Conservation (phyloP, 2,329 filamentous ascomycete genomes). For the Aspergillus amoenus region DNA sequence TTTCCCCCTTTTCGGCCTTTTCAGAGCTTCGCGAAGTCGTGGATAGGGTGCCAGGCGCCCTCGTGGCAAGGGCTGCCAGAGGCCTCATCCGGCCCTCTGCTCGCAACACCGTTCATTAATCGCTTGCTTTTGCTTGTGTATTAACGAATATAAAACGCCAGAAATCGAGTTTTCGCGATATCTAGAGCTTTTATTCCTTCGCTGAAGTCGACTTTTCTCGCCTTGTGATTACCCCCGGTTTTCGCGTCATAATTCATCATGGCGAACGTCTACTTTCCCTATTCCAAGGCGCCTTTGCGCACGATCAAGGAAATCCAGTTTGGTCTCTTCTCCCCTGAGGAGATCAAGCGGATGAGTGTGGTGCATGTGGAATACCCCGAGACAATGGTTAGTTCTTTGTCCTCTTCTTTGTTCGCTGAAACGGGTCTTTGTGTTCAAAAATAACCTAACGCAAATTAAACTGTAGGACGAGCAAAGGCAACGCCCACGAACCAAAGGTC, state of each 20-base stretch:
- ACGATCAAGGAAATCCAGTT: constrained; percentile 99
- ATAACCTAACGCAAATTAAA: constrained; percentile 18
- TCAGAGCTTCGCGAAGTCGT: constrained; percentile 37
- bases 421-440: constrained; percentile 1
- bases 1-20: constrained; percentile 27
- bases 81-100: constrained; percentile 44
- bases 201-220: not conserved
- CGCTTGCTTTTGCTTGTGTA: constrained; percentile 19
- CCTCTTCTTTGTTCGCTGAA: constrained; percentile 8
- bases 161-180: constrained; percentile 11
- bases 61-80: constrained; percentile 50
- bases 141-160: constrained; percentile 6
- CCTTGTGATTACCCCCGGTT: constrained; percentile 14
- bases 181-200: constrained; percentile 16
- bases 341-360: constrained; percentile 99
- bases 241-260: constrained; percentile 58
- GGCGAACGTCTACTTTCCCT: constrained; percentile 87
- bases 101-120: constrained; percentile 34
- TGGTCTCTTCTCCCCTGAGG: constrained; percentile 92
- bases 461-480: constrained; percentile 78
- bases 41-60: constrained; percentile 44
- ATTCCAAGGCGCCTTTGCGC: constrained; percentile 93
- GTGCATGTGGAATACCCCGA: constrained; percentile 96
- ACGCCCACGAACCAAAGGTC: constrained; percentile 83
- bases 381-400: constrained; percentile 68